Conservation (phyloP, 73 alveolate species). For the Uronychia setigera region DNA sequence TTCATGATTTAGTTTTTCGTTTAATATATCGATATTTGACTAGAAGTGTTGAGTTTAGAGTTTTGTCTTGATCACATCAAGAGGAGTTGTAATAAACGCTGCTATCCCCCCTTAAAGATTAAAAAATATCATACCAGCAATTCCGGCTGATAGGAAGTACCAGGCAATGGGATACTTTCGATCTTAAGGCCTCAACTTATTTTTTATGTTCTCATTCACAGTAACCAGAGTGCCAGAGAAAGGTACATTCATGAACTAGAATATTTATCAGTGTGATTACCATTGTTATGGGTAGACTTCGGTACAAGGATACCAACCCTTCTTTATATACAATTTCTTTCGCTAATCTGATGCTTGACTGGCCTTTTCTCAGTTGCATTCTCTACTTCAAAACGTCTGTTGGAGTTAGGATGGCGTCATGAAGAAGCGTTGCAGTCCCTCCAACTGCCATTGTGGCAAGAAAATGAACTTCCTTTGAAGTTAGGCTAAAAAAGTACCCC, state of each 20-base stretch:
- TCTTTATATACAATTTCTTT: slow-evolving; percentile 64
- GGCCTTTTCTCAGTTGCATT: slow-evolving; percentile 60
- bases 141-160: slow-evolving; percentile 84
- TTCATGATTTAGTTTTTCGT: slow-evolving; percentile 5
- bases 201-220: slow-evolving; percentile 85
- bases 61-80: slow-evolving; percentile 88
- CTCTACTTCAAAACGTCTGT: slow-evolving; percentile 87
- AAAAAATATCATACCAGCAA: slow-evolving; percentile 48
- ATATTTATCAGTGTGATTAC: slow-evolving; percentile 12
- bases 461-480: slow-evolving; percentile 14
- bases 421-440: slow-evolving; percentile 78
- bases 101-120: slow-evolving; percentile 75
- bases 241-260: slow-evolving; percentile 81
- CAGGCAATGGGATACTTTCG: slow-evolving; percentile 61
- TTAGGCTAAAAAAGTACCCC: neutral
- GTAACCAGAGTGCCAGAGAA: slow-evolving; percentile 76
- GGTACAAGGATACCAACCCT: slow-evolving; percentile 71
- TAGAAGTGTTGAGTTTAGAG: slow-evolving; percentile 68
- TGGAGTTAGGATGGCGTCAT: slow-evolving; percentile 89
- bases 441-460: slow-evolving; percentile 74
- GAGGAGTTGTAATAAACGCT: slow-evolving; percentile 81
- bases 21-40: slow-evolving; percentile 20
- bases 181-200: slow-evolving; percentile 55
- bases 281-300: slow-evolving; percentile 83
- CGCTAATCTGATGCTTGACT: slow-evolving; percentile 29